Percentiles rank a stretch among this genome's conserved stretches.
Conservation (phyloP, 352 stramenopile genomes). For the Phytophthora megakarya region DNA sequence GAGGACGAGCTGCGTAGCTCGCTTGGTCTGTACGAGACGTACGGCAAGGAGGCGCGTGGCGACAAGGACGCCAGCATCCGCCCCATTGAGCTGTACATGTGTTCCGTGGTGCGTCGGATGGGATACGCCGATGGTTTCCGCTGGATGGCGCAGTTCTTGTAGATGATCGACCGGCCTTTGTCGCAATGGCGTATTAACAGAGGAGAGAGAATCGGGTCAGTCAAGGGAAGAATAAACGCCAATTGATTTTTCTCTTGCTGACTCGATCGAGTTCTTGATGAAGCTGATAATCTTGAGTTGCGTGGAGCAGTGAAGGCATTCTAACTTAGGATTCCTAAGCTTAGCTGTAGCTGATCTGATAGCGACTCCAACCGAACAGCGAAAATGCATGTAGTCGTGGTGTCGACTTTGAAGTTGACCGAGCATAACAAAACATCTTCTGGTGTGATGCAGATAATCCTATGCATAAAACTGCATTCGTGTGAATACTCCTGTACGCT, state of each 20-base stretch:
- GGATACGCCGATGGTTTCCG: conserved; percentile 97
- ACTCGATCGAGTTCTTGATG: conserved; percentile 7
- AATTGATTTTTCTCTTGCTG: conserved; percentile 13
- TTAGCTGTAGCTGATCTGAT: too few species aligned
- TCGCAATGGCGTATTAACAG: conserved; percentile 32
- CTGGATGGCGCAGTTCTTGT: conserved; percentile 91
- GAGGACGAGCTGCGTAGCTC: conserved; percentile 98
- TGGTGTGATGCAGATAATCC: too few species aligned
- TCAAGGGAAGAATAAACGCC: conserved; percentile 31
- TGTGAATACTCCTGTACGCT: too few species aligned
- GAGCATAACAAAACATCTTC: too few species aligned
- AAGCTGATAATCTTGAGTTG: too few species aligned
- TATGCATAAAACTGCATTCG: too few species aligned
- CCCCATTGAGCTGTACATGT: conserved; percentile 99
- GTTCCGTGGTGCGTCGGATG: conserved; percentile 98
- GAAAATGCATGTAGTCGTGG: conserved; percentile 21
- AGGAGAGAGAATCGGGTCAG: conserved; percentile 22
- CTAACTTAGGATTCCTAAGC: too few species aligned
- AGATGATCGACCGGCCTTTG: conserved; percentile 40
- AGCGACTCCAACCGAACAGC: too few species aligned
- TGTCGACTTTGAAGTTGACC: too few species aligned
- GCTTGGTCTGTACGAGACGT: conserved; percentile 98
- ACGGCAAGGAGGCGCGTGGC: conserved; percentile 96
- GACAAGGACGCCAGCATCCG: conserved; percentile 91
- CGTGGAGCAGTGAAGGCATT: neutral